phyloP scores from a whole-genome alignment of 2,329 filamentous ascomycete genomes.

The Alternaria sp. region DNA sequence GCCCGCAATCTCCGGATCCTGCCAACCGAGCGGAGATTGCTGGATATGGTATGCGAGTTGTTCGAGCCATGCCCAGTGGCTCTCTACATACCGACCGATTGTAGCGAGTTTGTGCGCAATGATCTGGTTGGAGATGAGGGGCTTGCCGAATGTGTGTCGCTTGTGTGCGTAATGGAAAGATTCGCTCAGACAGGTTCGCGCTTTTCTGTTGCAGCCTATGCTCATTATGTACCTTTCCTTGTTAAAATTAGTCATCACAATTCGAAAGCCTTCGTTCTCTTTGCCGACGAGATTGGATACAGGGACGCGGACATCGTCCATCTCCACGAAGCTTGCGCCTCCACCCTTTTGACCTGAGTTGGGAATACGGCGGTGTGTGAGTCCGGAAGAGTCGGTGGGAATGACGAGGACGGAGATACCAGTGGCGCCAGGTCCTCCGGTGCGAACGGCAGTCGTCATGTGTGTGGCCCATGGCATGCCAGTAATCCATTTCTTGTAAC shows the following conservation, averaged over 20 bases:
- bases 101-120: conserved; percentile 67
- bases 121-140: conserved; percentile 64
- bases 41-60: conserved; percentile 64
- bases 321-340: conserved; percentile 63
- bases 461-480: conserved; percentile 66
- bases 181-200: conserved; percentile 62
- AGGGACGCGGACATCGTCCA: conserved; percentile 64
- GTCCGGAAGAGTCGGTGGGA: conserved; percentile 57
- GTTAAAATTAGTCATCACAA: conserved; percentile 63
- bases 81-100: conserved; percentile 65
- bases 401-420: conserved; percentile 67
- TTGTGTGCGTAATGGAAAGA: conserved; percentile 60
- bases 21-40: conserved; percentile 49
- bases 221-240: conserved; percentile 65
- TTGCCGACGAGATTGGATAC: conserved; percentile 60
- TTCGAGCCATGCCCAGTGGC: conserved; percentile 67
- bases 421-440: conserved; percentile 59
- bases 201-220: conserved; percentile 63
- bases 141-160: conserved; percentile 65
- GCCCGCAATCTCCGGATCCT: conserved; percentile 48
- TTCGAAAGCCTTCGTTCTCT: conserved; percentile 63
- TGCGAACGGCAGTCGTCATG: conserved; percentile 67
- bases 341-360: conserved; percentile 73
- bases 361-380: conserved; percentile 61
- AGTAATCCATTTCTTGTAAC: conserved; percentile 73